A percentile compares a stretch with the other conserved stretches of the same genome.
Conservation (phyloP, 169 alveolate genomes). For the Cryptosporidium muris region DNA sequence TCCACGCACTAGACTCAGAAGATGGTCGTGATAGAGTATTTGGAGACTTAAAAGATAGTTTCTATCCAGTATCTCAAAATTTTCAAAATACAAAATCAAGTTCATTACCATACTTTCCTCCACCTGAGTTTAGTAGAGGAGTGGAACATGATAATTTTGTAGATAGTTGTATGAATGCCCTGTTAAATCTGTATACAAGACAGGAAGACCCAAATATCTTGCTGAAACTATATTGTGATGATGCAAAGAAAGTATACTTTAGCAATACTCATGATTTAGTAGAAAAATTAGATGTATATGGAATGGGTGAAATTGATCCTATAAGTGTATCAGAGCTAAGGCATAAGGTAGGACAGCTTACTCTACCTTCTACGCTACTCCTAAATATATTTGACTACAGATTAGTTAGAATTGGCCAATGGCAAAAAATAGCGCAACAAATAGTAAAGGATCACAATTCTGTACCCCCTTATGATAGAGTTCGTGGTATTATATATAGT, state of each 20-base stretch:
- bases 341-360: constrained; percentile 24
- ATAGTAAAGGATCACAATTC: constrained; percentile 33
- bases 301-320: constrained; percentile 5
- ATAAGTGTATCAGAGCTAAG: constrained; percentile 8
- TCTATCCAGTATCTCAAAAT: too few relatives aligned
- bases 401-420: constrained; percentile 43
- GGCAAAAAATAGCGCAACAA: constrained; percentile 32
- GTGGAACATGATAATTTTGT: constrained; percentile 47
- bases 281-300: constrained; percentile 30
- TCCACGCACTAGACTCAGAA: constrained; percentile 64
- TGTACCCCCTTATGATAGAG: constrained; percentile 51
- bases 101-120: constrained; percentile 46
- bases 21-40: constrained; percentile 65
- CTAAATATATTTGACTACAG: constrained; percentile 54
- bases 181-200: constrained; percentile 14
- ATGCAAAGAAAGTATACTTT: constrained; percentile 45
- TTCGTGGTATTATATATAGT: constrained; percentile 21
- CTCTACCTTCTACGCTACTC: constrained; percentile 45
- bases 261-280: constrained; percentile 25
- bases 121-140: constrained; percentile 26
- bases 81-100: background rate
- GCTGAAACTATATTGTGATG: constrained; percentile 38
- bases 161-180: constrained; percentile 6
- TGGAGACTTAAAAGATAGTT: too few relatives aligned
- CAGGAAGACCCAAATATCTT: constrained; percentile 14